Evolutionary conservation across 2,329 filamentous ascomycete species (phyloP).

Genomic region (Plectosphaerella plurivora): DNA sequence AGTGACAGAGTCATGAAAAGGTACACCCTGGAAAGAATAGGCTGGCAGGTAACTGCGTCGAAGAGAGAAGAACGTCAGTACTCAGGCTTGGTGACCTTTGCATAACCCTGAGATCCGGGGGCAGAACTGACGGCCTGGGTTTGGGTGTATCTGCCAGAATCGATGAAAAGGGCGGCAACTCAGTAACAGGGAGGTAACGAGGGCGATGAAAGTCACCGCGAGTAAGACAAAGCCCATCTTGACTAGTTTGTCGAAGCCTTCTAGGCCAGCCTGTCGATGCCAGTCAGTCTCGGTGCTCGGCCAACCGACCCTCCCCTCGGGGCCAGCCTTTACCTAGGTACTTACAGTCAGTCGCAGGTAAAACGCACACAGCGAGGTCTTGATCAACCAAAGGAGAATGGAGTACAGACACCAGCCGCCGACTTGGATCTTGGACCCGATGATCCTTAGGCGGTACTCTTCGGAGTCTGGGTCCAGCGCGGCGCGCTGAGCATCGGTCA

Average conservation of each 20-base stretch:
- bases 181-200: slow-evolving; percentile 40
- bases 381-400: slow-evolving; percentile 44
- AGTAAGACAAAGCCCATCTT: slow-evolving; percentile 39
- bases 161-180: slow-evolving; percentile 40
- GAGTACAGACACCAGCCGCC: slow-evolving; percentile 48
- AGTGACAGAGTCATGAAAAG: slow-evolving; percentile 21
- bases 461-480: neutral
- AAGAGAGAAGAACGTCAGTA: neutral
- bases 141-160: slow-evolving; percentile 49
- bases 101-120: no score
- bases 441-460: slow-evolving; percentile 24
- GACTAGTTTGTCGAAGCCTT: slow-evolving; percentile 26
- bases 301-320: no score
- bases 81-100: neutral
- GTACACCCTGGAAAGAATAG: slow-evolving; percentile 16
- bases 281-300: neutral
- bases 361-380: slow-evolving; percentile 46
- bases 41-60: slow-evolving; percentile 13
- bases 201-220: slow-evolving; percentile 36
- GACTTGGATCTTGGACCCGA: slow-evolving; percentile 49
- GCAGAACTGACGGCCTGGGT: slow-evolving; percentile 40
- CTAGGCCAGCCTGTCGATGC: slow-evolving; percentile 4
- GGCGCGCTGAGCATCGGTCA: neutral
- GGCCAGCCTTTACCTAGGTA: neutral
- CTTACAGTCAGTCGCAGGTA: slow-evolving; percentile 44